Conservation (phyloP, 2,329 filamentous ascomycete species). For the Fusarium sp. region DNA sequence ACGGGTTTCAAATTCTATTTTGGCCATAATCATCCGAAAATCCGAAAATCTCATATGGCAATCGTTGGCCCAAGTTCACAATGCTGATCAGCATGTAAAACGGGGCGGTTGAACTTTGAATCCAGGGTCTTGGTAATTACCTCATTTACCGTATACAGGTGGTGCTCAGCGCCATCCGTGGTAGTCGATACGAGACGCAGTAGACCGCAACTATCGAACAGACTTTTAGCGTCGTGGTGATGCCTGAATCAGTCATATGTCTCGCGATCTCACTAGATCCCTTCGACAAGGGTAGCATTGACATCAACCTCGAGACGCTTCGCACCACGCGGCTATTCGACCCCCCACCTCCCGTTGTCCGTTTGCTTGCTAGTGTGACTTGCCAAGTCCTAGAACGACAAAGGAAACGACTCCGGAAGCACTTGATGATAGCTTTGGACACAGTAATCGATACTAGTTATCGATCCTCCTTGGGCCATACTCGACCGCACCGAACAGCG, state of each 20-base stretch:
- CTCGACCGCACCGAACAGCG: not conserved
- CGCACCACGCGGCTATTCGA: conserved; percentile 30
- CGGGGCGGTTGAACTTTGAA: conserved; percentile 9
- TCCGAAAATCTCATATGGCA: conserved; percentile 4
- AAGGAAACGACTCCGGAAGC: conserved; percentile 19
- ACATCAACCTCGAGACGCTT: conserved; percentile 18
- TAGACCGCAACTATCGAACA: not conserved
- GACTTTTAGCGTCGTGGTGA: conserved; percentile 10
- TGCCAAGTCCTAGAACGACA: conserved; percentile 6
- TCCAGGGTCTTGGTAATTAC: not conserved
- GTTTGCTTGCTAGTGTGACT: conserved; percentile 16
- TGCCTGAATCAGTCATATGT: conserved; percentile 13
- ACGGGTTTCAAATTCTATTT: conserved; percentile 24
- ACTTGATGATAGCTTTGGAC: not conserved
- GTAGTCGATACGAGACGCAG: not conserved
- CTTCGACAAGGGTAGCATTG: not conserved
- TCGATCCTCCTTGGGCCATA: not conserved
- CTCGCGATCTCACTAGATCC: conserved; percentile 9
- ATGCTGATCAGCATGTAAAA: conserved; percentile 35
- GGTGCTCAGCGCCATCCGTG: not conserved
- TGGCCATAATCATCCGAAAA: conserved; percentile 16
- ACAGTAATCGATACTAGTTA: not conserved
- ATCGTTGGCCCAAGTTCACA: not conserved
- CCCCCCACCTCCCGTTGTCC: conserved; percentile 4
- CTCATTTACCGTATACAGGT: not conserved